phyloP scores from a whole-genome alignment of 129 eudicot species.

The Logfia minima region DNA sequence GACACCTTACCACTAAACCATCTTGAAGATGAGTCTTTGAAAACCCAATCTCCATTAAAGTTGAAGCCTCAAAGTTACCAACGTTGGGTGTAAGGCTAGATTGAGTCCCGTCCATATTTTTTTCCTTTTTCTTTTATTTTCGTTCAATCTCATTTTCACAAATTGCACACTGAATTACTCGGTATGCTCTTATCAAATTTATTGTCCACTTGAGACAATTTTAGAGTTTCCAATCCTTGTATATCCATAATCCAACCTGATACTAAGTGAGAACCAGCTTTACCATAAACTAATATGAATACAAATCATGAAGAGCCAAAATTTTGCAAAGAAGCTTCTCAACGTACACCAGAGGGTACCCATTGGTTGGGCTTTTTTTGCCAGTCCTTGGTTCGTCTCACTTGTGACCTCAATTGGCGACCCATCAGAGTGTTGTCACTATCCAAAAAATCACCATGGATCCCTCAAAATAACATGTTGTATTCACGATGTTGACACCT shows the following conservation, averaged over 20 bases:
- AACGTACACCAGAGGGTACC: constrained; percentile 15
- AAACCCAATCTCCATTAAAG: no score
- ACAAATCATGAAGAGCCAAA: constrained; percentile 23
- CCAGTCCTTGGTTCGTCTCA: constrained; percentile 17
- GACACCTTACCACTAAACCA: no score
- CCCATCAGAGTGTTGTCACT: constrained; percentile 23
- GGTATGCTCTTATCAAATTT: background rate
- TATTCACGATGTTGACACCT: constrained; percentile 31
- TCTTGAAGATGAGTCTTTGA: no score
- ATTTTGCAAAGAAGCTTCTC: constrained; percentile 26
- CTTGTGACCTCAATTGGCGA: constrained; percentile 27
- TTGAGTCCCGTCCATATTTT: no score
- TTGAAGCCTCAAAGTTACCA: no score
- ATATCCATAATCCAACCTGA: background rate
- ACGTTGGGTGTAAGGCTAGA: no score
- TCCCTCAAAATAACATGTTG: constrained; percentile 11
- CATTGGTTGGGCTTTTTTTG: constrained; percentile 18
- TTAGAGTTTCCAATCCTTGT: background rate
- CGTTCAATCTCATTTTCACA: no score
- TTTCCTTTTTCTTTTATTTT: no score
- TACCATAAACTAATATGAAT: background rate
- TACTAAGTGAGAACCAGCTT: background rate
- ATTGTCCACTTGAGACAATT: background rate
- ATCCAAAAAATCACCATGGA: constrained; percentile 28
- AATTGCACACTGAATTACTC: no score